These are phyloP conservation scores for Coemansia sp. DNA, from an alignment of 192 early-diverging fungal genomes.

Conservation along the genomic window DNA sequence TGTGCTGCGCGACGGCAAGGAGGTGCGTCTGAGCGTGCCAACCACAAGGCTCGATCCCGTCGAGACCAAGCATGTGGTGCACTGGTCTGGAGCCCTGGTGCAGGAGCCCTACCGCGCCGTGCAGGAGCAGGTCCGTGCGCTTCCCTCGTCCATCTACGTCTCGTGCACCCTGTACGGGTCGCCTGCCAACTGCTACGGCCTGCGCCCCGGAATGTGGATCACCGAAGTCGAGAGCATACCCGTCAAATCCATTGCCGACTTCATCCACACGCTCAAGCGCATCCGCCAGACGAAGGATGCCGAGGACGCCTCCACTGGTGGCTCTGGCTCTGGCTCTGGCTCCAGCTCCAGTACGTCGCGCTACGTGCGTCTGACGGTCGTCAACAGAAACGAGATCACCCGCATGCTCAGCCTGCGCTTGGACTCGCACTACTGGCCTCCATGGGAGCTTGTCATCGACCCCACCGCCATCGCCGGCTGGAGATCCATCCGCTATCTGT, in stretches of 20 bases:
- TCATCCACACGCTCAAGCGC: slow-evolving; percentile 54
- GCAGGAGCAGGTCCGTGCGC: slow-evolving; percentile 63
- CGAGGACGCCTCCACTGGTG: background rate
- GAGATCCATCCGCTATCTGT: slow-evolving; percentile 30
- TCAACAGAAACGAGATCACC: slow-evolving; percentile 57
- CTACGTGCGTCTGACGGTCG: slow-evolving; percentile 50
- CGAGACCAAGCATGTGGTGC: slow-evolving; percentile 69
- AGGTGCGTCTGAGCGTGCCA: slow-evolving; percentile 63
- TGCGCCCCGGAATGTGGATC: slow-evolving; percentile 76
- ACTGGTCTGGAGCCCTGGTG: slow-evolving; percentile 85
- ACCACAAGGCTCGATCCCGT: slow-evolving; percentile 59
- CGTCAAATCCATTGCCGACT: slow-evolving; percentile 62
- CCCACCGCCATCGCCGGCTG: slow-evolving; percentile 53
- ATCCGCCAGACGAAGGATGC: background rate
- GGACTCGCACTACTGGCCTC: slow-evolving; percentile 75
- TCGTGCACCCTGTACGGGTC: slow-evolving; percentile 74
- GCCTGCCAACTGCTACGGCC: slow-evolving; percentile 64
- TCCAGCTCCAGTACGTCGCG: slow-evolving; percentile 13
- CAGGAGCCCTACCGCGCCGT: slow-evolving; percentile 74
- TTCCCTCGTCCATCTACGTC: slow-evolving; percentile 68
- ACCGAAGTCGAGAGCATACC: slow-evolving; percentile 66
- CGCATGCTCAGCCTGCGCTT: slow-evolving; percentile 72
- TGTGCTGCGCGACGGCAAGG: slow-evolving; percentile 71
- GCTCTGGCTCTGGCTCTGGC: background rate
- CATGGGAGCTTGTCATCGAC: slow-evolving; percentile 65